Evolutionary conservation across 768 basidiomycete genomes (phyloP).

Genomic region (Phallus indusiatus): DNA sequence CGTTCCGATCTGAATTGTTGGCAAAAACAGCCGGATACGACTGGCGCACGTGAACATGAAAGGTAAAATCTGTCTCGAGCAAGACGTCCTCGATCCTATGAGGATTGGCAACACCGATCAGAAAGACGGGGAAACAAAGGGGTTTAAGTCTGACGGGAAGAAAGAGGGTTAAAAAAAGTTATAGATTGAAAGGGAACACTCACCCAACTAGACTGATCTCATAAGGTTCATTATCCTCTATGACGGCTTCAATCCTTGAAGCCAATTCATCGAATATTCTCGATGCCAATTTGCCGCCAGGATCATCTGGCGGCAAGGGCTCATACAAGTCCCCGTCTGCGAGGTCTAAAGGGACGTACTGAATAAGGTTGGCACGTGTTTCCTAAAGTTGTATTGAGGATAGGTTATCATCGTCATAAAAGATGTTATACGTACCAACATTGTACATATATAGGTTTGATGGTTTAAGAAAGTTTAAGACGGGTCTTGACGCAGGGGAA

Average conservation of each 20-base stretch:
- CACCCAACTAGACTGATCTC: conserved; percentile 3
- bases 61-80: not conserved
- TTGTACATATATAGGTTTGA: no score
- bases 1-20: not conserved
- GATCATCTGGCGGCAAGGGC: not conserved
- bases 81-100: not conserved
- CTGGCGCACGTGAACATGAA: not conserved
- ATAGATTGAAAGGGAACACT: not conserved
- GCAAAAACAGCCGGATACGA: not conserved
- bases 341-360: not conserved
- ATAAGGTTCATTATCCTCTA: not conserved
- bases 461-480: no score
- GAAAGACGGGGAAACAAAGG: not conserved
- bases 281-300: not conserved
- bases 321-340: not conserved
- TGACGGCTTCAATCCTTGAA: not conserved
- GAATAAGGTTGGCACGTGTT: not conserved
- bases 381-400: not conserved
- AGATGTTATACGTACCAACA: no score
- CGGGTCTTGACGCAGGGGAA: no score
- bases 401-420: no score
- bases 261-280: not conserved
- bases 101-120: not conserved
- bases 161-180: not conserved
- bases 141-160: not conserved